Base-by-base conservation (phyloP, 306 rosid genomes). In the Parietaria judaica region DNA sequence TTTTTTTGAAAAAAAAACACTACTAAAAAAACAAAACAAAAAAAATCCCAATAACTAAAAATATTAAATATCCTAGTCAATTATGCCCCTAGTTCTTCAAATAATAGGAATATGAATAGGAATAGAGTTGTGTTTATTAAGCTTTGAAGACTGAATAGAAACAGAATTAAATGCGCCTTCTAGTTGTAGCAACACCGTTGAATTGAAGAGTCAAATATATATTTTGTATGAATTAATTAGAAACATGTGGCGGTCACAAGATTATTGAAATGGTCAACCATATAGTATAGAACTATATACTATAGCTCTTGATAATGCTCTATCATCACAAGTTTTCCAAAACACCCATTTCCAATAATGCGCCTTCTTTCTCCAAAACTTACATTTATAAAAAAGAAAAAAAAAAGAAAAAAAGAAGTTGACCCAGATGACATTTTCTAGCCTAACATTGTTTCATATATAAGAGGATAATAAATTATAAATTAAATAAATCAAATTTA, bases 181-280 rank as follows among this genome's bases (percentile, higher is more conserved):
- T 6, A 11, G 45, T 41, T 14, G 39, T 37, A 37, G 57, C 12
- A 53, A 3, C n/a, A 37, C 11, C 45, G 44, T 16, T 60, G 45
- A 41, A 49, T 10, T 49, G 53, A 49, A 48, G 50, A 46, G 61
- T 63, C 66, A 68, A 66, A 3, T 23, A 23, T 23, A 2, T 23
- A 23, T 23, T 36, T 39, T 16, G 37, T 36, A 36, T 11, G 37
- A 54, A 16, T 11, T 6, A 6, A 54, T 16, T 16, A 6, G 31
- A 54, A 54, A 16, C 46, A 61, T 11, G 23, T 36, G 56, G 36
- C 13, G 13, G 56, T 63, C 61, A 51, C 53, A 16, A 9, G 53
- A 39, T 64, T 8, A 53, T 11, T 31, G 34, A 66, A 12, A 60
- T 60, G 64, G 76, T 70, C 75, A 60, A 66, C 55, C 36, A 44